phyloP scores from a whole-genome alignment of 768 basidiomycete species.

The Tulasnella sp. region DNA sequence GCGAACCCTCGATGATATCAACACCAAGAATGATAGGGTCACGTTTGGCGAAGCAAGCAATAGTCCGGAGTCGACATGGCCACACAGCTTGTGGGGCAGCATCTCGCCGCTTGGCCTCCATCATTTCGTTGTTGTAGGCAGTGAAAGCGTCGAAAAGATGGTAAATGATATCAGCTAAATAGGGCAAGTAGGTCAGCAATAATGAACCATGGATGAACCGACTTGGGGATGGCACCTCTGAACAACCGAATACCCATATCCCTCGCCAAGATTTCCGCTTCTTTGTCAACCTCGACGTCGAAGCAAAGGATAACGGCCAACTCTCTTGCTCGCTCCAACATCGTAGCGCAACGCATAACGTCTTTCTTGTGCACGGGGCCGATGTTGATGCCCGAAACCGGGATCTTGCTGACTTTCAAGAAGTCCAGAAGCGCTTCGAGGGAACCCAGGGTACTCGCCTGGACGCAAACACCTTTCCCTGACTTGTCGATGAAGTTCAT shows the following conservation, averaged over 20 bases:
- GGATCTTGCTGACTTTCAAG: conserved; percentile 91
- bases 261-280: conserved; percentile 85
- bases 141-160: conserved; percentile 96
- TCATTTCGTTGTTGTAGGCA: conserved; percentile 86
- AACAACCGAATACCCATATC: conserved; percentile 93
- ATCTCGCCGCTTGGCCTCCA: conserved; percentile 85
- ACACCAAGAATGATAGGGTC: conserved; percentile 97
- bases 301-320: conserved; percentile 94
- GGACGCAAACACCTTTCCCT: conserved; percentile 95
- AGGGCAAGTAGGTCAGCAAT: not conserved
- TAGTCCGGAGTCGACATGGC: conserved; percentile 90
- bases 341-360: conserved; percentile 84
- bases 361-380: conserved; percentile 96
- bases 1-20: conserved; percentile 87
- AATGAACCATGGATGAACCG: conserved; percentile 16
- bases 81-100: conserved; percentile 94
- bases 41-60: conserved; percentile 92
- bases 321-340: conserved; percentile 95
- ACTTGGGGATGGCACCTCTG: conserved; percentile 59
- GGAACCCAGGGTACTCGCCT: conserved; percentile 94
- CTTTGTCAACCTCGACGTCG: conserved; percentile 91
- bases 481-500: conserved; percentile 89
- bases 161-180: conserved; percentile 93
- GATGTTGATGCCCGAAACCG: conserved; percentile 95
- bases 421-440: conserved; percentile 95